Base-by-base conservation (phyloP, 768 basidiomycete genomes). In the Multifurca ochricompacta region DNA sequence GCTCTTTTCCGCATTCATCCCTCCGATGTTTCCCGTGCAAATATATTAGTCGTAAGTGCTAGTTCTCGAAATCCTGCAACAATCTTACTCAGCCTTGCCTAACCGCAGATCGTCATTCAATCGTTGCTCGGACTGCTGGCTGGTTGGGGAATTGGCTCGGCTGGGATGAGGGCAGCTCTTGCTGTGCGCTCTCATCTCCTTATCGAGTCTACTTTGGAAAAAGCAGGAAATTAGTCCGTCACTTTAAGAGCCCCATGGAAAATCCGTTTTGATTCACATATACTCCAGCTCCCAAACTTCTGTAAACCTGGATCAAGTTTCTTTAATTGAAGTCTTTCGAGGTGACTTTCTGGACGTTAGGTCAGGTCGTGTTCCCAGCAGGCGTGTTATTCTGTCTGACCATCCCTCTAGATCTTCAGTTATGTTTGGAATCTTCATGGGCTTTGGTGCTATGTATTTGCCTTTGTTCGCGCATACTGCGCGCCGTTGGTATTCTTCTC, bases 71-170 rank as follows among this genome's bases (percentile, higher is more conserved):
- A 67, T 5, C 58, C 71, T 0, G 61, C 69, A 16, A 78, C 0
- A 55, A 78, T 37, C 57, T 76, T 23, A 13, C 39, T 10, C 37
- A 21, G 4, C 30, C 16, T 30, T 42, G 18, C 27, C 19, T n/a
- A 37, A 35, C 7, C 21, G 35, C 40, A 57, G 56, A 4, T 48
- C 8, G 25, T 52, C 39, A 3, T 43, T 23, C 56, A 57, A 36
- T 37, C 50, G 13, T 41, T 57, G 7, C 21, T 80, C 10, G 80
- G 80, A 2, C 59, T 78, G 36, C 67, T 70, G 6, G 23, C 75
- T 1, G 79, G 79, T 18, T 83, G 81, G 80, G 80, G 74, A 0
- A 71, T 78, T 60, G 78, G 79, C 3, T 67, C 69, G 16, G 79
- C 77, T 0, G 78, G 72, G 0, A 81, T 82, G 79, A 73, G 73